Evolutionary conservation across 2,329 filamentous ascomycete species (phyloP), one percentile per base, ranked within the genome.

Genomic region (Sarocladium oryzae): DNA sequence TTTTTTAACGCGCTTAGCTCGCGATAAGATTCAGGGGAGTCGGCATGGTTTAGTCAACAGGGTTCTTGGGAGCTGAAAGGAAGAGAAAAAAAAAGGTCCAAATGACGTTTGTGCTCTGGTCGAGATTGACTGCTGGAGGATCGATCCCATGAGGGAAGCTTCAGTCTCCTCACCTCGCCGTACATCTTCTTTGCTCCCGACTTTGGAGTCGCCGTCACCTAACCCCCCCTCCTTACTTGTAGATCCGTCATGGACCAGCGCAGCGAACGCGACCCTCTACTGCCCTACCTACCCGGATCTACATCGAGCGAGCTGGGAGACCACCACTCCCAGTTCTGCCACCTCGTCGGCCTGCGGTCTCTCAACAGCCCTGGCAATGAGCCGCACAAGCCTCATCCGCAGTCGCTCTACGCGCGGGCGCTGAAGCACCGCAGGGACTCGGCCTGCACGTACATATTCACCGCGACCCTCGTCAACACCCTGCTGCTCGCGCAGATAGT

Each of bases 361-460:
- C 28, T 55, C 40, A 53, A 56, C 48, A 50, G 52, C 35, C 52
- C 55, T 20, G 40, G 35, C 43, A 52, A 50, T 26, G 52, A 56
- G 26, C 13, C 48, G 6, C 51, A 55, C 51, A 48, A 21, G n/a
- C 51, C 55, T 10, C 54, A 51, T 36, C 54, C 55, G 11, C 50
- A 56, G 24, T 58, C 59, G 45, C 52, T 59, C 4, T 59, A 59
- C 49, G 52, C 52, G 6, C 56, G 57, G 13, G 57, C 55, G 23
- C 50, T 53, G 4, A 51, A 50, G 28, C 53, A 54, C 20, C 55
- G 56, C 26, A 11, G 16, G 10, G 49, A 49, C 45, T 53, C 55
- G 53, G 50, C 41, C 45, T 55, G 52, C 53, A 54, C 53, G 3
- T 57, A 59, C 49, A 50, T 54, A 15, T 55, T 57, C 45, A 56